These are phyloP conservation scores for Zygoascus hellenicus DNA, from an alignment of 1,139 yeast genomes.

Conservation along the genomic window DNA sequence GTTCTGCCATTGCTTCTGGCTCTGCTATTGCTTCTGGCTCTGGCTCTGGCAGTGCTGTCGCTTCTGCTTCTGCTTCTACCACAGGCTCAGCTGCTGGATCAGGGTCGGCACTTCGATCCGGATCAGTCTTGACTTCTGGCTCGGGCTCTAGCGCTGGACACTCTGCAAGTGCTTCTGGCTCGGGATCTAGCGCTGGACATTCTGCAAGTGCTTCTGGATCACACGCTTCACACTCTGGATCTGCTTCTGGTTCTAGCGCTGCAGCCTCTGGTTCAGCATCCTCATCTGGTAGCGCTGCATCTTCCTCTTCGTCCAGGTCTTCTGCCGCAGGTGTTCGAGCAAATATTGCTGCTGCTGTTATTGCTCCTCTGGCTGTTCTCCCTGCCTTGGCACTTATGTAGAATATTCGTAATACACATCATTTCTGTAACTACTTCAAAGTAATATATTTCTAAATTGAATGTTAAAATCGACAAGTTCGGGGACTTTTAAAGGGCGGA, in stretches of 20 bases:
- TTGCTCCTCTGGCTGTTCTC: conserved; percentile 1
- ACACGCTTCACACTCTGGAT: neutral
- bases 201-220: neutral
- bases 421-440: too few relatives aligned
- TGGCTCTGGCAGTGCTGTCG: neutral
- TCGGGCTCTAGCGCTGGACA: neutral
- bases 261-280: conserved; percentile 1
- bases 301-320: neutral
- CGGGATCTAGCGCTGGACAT: neutral
- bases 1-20: neutral
- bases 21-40: neutral
- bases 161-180: neutral
- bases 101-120: neutral
- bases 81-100: neutral
- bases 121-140: neutral
- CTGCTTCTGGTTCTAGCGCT: neutral
- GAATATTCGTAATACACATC: neutral
- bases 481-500: too few relatives aligned
- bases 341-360: neutral
- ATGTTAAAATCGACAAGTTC: too few relatives aligned
- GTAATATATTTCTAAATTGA: too few relatives aligned
- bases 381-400: conserved; percentile 4
- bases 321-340: neutral
- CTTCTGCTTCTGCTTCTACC: conserved; percentile 1
- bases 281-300: neutral